Evolutionary conservation across 2,329 filamentous ascomycete genomes (phyloP), one percentile per base, ranked within the genome.

Genomic region (Incumbomyces delicatus): DNA sequence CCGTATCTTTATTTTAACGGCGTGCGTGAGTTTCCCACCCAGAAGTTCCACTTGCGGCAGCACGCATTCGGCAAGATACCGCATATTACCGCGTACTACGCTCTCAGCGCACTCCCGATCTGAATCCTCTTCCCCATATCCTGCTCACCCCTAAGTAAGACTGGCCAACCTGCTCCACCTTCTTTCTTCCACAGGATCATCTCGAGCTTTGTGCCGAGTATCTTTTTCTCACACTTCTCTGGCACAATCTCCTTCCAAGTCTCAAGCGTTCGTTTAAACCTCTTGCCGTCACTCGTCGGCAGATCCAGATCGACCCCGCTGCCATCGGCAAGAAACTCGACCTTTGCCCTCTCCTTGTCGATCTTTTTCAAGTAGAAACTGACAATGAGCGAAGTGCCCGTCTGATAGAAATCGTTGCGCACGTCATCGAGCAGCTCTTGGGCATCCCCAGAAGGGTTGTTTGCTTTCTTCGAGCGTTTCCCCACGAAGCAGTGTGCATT

Each of bases 341-440:
- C 76, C 54, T 77, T 83, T 43, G 87, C 85, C 20, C 71, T 76
- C 18, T 82, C 76, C 67, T 90, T 94, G 68, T 89, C 80, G 59
- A 98, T 95, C 71, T 96, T 96, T 74, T 96, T 98, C 46, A 96
- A 75, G 69, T 94, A 98, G 57, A 95, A 83, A 7, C 86, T 92
- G 2, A 85, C 89, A 55, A 94, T 95, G 48, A 96, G 86, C 12
- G 80, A 81, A 11, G 78, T 77, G 2, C 83, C 73, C 1, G 92
- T 96, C 67, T 98, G 92, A 69, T 98, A 98, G 68, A 90, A 98
- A 66, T 98, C 92, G 61, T 85, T 80, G 50, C 83, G 85, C 37
- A 51, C 53, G 20, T 46, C 48, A 33, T 48, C 43, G 11, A 57
- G 34, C 39, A 48, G 31, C 39, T 51, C 49, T 29, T 58, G 47